Conservation (phyloP, 768 basidiomycete species). For the Pisolithus microcarpus region DNA sequence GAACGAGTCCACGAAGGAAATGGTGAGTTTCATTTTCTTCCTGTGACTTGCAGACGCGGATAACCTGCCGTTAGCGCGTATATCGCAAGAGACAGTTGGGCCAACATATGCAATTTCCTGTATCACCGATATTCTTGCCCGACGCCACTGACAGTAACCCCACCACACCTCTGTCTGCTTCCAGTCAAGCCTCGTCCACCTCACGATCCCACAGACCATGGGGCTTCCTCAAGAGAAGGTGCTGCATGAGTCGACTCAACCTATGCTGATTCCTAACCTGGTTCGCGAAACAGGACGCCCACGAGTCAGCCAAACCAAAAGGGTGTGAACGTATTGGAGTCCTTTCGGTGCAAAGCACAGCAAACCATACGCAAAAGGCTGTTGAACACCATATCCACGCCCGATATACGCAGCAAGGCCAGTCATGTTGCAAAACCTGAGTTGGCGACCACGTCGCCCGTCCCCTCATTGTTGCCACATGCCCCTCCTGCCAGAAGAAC, state of each 20-base stretch:
- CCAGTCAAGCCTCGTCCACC: background rate
- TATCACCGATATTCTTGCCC: slow-evolving; percentile 10
- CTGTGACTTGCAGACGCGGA: background rate
- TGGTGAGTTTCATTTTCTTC: slow-evolving; percentile 14
- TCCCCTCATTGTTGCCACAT: background rate
- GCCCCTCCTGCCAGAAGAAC: background rate
- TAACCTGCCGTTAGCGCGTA: slow-evolving; percentile 12
- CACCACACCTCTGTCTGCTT: background rate
- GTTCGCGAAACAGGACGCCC: background rate
- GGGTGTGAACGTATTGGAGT: background rate
- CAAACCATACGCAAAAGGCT: slow-evolving; percentile 14
- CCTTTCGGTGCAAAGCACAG: slow-evolving; percentile 10
- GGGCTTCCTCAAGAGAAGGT: slow-evolving; percentile 18
- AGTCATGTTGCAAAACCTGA: background rate
- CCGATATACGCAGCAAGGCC: slow-evolving; percentile 12
- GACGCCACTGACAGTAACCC: background rate
- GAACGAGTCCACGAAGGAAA: slow-evolving; percentile 10
- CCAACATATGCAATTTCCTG: slow-evolving; percentile 1
- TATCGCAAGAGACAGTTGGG: slow-evolving; percentile 15
- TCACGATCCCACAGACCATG: slow-evolving; percentile 6
- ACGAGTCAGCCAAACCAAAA: slow-evolving; percentile 4
- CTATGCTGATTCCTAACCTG: background rate
- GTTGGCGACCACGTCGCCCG: background rate
- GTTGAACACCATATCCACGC: slow-evolving; percentile 17
- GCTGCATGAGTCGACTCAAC: background rate